Conservation (phyloP, 2,329 filamentous ascomycete genomes). For the Rasamsonia emersonii region DNA sequence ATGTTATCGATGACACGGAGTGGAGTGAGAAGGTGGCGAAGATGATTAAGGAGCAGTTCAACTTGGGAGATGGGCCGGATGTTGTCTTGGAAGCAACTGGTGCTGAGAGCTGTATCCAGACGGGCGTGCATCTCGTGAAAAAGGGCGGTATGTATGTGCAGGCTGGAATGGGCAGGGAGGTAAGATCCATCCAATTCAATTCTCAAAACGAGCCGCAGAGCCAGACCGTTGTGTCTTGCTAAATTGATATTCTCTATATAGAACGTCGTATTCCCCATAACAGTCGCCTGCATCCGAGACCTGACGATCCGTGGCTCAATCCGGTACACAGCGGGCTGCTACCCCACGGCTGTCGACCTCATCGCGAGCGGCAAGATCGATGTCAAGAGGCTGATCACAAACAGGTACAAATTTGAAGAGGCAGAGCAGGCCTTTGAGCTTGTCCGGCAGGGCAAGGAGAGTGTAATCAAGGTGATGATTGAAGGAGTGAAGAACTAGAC, state of each 20-base stretch:
- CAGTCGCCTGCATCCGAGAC: constrained; percentile 40
- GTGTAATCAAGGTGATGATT: constrained; percentile 39
- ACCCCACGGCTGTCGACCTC: constrained; percentile 42
- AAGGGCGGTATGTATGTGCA: constrained; percentile 45
- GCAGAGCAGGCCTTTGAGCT: constrained; percentile 42
- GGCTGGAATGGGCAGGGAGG: constrained; percentile 44
- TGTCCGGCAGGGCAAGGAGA: constrained; percentile 30
- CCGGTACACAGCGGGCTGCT: constrained; percentile 44
- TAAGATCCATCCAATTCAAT: constrained; percentile 13
- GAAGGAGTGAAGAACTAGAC: too few species aligned
- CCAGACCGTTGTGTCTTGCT: too few species aligned
- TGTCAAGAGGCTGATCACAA: constrained; percentile 32
- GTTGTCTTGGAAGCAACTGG: constrained; percentile 44
- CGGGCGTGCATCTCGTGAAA: constrained; percentile 36
- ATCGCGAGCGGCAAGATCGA: constrained; percentile 39
- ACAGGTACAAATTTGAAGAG: constrained; percentile 37
- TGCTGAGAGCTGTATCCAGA: constrained; percentile 40
- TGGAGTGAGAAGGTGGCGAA: constrained; percentile 31
- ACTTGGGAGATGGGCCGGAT: constrained; percentile 40
- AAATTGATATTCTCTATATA: too few species aligned
- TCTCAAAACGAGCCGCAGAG: too few species aligned
- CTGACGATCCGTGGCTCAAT: constrained; percentile 45
- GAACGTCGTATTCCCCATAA: constrained; percentile 46
- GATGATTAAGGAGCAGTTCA: constrained; percentile 31
- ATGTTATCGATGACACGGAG: constrained; percentile 27